phyloP scores from a whole-genome alignment of 2,329 filamentous ascomycete genomes.

The Talaromyces sp. region DNA sequence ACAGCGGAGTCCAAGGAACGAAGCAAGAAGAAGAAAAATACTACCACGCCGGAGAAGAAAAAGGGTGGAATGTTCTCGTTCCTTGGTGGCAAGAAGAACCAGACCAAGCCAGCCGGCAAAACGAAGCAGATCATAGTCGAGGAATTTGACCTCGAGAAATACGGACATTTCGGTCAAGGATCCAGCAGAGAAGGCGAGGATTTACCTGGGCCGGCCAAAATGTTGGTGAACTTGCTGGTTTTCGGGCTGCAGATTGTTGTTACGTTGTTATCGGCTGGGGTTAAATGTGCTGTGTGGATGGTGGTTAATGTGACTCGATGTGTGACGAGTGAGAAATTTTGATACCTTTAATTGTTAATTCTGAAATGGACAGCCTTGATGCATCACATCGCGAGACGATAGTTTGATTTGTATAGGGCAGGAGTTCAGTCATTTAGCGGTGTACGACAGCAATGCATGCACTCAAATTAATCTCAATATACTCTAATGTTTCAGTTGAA shows the following conservation, averaged over 20 bases:
- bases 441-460: neutral
- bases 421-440: neutral
- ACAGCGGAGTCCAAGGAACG: constrained; percentile 24
- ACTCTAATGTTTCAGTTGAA: neutral
- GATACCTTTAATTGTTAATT: constrained; percentile 16
- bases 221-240: constrained; percentile 38
- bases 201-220: constrained; percentile 39
- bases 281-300: constrained; percentile 44
- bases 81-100: constrained; percentile 7
- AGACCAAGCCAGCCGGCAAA: constrained; percentile 24
- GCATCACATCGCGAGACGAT: neutral
- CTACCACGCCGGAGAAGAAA: constrained; percentile 6
- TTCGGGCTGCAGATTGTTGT: constrained; percentile 41
- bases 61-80: constrained; percentile 12
- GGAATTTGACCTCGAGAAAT: constrained; percentile 48
- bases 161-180: constrained; percentile 41
- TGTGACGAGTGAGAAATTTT: constrained; percentile 45
- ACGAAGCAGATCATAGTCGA: constrained; percentile 38
- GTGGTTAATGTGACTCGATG: constrained; percentile 41
- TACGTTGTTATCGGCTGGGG: constrained; percentile 36
- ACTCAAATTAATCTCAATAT: neutral
- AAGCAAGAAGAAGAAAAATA: constrained; percentile 20
- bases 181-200: constrained; percentile 41
- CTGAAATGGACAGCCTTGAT: neutral
- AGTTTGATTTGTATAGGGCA: neutral